phyloP scores from a whole-genome alignment of 2,329 filamentous ascomycete species.

The Ophiostoma ulmi region DNA sequence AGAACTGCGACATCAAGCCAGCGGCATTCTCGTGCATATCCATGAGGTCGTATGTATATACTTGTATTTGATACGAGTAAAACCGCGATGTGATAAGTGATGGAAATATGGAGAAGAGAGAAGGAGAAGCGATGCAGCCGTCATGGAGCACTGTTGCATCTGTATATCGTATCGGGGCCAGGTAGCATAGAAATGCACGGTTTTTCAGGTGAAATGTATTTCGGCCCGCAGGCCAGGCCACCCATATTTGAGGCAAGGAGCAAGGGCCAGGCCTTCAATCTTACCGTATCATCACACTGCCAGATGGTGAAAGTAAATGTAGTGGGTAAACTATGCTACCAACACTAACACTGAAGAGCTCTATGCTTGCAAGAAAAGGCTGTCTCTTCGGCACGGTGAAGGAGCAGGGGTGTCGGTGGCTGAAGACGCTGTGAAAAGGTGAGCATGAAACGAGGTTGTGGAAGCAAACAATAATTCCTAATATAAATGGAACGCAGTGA shows the following conservation, averaged over 20 bases:
- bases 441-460: slow-evolving; percentile 1
- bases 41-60: not conserved
- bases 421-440: not conserved
- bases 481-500: not conserved
- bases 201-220: slow-evolving; percentile 9
- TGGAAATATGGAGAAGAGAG: not conserved
- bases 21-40: not conserved
- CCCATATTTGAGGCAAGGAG: not conserved
- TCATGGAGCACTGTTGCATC: not conserved
- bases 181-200: not conserved
- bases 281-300: not conserved
- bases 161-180: not conserved
- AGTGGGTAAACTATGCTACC: too few relatives aligned
- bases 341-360: too few relatives aligned
- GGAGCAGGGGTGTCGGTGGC: not conserved
- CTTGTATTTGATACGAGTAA: slow-evolving; percentile 8
- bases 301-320: not conserved
- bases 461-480: not conserved
- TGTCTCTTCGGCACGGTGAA: not conserved
- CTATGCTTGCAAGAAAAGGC: not conserved
- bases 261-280: not conserved
- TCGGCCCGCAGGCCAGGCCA: slow-evolving; percentile 13
- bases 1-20: not conserved
- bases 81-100: slow-evolving; percentile 6
- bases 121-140: not conserved